Evolutionary conservation across 768 basidiomycete genomes (phyloP), one percentile per base, ranked within the genome.

Genomic region (Exidia glandulosa): DNA sequence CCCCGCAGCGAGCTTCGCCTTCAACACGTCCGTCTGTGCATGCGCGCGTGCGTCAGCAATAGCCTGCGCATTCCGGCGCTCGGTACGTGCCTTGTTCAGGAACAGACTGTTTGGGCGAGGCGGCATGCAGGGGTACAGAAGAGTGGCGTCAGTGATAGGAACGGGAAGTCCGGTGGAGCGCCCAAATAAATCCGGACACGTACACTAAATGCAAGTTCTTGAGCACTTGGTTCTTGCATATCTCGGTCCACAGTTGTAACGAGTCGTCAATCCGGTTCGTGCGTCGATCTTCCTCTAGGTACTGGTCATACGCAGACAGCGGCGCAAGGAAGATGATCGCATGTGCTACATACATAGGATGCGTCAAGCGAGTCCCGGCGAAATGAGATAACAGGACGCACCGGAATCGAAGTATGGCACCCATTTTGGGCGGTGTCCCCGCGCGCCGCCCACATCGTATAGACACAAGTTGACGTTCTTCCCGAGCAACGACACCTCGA

Each of bases 231-330:
- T 90, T 90, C 56, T 85, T 77, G 67, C 88, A 90, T 61, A 92
- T 82, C 14, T 81, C 73, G 3, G 82, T 84, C 72, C 88, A 90
- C 10, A 91, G 77, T 65, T 87, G 86, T 23, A 92, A 75, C 1
- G 89, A 90, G 71, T 92, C 90, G 62, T 89, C 83, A 62, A 91
- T 85, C 64, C 89, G 75, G 67, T 91, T 91, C 55, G 85, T 85
- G 62, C 81, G 79, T 3, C 83, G 78, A 68, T 91, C 89, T 73
- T 92, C 90, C 65, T 90, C 86, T 10, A 92, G 79, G 70, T 88
- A 90, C 87, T 90, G 88, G 76, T 92, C 88, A 68, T 88, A 92
- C 41, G 90, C 90, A 66, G 87, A 88, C 63, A 92, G 85, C 41
- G 90, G 90, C 57, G 88, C 90, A 56, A 92, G 74, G 71, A 92